Base-by-base conservation (phyloP, 768 basidiomycete genomes). In the Boletus rubroflammeus region DNA sequence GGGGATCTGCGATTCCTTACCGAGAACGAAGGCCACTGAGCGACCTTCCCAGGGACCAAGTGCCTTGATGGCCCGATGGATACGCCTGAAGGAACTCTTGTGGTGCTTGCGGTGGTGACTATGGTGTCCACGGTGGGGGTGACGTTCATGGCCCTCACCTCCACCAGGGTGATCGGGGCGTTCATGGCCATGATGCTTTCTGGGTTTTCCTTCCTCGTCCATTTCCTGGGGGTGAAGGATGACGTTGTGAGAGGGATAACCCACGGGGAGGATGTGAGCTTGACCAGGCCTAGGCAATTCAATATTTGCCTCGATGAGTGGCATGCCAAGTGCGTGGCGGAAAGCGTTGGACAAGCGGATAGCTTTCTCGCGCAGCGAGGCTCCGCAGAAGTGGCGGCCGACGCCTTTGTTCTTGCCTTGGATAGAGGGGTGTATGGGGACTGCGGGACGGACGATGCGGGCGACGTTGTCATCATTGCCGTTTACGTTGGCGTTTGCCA, bases 1-100 rank as follows among this genome's bases (percentile, higher is more conserved):
- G 3, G 17, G 34, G 1, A 52, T 11, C 9, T 3, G 2, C 4
- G 5, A 40, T 25, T 29, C 76, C 81, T 62, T 47, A 82, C 90
- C 90, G 17, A 93, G 78, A 53, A 93, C 90, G 56, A 93, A 93
- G 4, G 91, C 84, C 15, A 93, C 84, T 10, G 84, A 83, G 47
- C 88, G 78, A 47, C 89, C 89, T 70, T 93, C 90, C 89, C 90
- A 92, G 19, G 82, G 82, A 13, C 89, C 87, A 15, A 93, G 81
- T 8, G 80, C 69, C 75, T 82, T 82, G 51, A 92, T 70, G 3
- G 89, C 85, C 51, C 71, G 72, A 62, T 85, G 81, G 57, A 92
- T 72, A 43, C 90, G 83, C 42, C 67, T 72, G 44, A 79, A 54
- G 78, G 89, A 88, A 32, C 78, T 72, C 50, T 72, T 66, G 56